Percentiles rank a stretch among this genome's conserved stretches.
Evolutionary conservation across 2,329 filamentous ascomycete species (phyloP).

Genomic region (Metarhizium guizhouense): DNA sequence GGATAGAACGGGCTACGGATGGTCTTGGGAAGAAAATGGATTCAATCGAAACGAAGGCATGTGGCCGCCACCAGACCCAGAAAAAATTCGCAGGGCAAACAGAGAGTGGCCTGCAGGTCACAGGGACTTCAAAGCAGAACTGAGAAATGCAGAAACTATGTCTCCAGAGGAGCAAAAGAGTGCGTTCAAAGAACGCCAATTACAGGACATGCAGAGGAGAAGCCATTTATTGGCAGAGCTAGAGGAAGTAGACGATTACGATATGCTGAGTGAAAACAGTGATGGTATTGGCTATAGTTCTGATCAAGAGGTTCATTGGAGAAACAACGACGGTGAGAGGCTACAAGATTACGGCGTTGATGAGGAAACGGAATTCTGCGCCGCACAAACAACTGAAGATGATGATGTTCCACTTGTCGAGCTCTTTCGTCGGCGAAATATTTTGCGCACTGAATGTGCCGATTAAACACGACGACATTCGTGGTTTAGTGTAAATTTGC

Average conservation of each 20-base stretch:
- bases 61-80: constrained; percentile 57
- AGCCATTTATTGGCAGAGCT: constrained; percentile 38
- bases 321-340: constrained; percentile 65
- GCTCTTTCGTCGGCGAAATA: constrained; percentile 49
- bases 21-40: constrained; percentile 66
- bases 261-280: constrained; percentile 18
- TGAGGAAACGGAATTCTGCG: constrained; percentile 51
- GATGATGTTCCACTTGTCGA: constrained; percentile 63
- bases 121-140: constrained; percentile 24
- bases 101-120: constrained; percentile 29
- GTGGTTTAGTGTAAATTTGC: not conserved
- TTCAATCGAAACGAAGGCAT: constrained; percentile 56
- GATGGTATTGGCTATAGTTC: constrained; percentile 48
- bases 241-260: constrained; percentile 49
- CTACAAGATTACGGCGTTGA: constrained; percentile 73
- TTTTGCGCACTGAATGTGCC: constrained; percentile 8
- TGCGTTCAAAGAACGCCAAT: constrained; percentile 42
- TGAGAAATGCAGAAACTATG: constrained; percentile 22
- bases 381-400: constrained; percentile 23
- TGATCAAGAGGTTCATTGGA: constrained; percentile 55
- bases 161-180: constrained; percentile 36
- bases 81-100: constrained; percentile 41
- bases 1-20: constrained; percentile 33
- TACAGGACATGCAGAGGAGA: constrained; percentile 33
- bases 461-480: not conserved